Evolutionary conservation across 164 flowering plant genomes (phyloP), one percentile per base, ranked within the genome.

Genomic region (Sedum album): DNA sequence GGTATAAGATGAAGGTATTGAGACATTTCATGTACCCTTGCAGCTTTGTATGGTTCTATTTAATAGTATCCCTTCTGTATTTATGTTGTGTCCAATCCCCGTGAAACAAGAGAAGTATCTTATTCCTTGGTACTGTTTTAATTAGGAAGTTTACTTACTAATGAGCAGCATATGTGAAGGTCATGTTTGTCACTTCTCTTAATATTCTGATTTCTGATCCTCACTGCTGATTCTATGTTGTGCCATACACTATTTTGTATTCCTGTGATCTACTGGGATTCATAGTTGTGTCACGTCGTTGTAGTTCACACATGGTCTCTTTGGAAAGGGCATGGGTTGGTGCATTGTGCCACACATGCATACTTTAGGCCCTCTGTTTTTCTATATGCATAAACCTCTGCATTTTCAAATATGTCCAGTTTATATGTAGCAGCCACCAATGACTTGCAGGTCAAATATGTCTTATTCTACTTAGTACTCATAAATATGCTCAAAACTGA

Each of bases 1-100:
- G 99, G 5, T 94, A 94, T 70, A 94, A 86, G 74, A 88, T 92
- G 96, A 91, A 92, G 97, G 99, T 91, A 78, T 5, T 0, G 23
- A 18, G 28, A 9, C 65, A 64, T 23, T 68, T 25, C 1, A 26
- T 31, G 21, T 14, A 28, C 7, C 46, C 26, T 39, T 60, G 62
- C 66, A 60, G 48, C 48, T 13, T 17, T 57, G 5, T 28, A 26
- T 26, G 4, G 25, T 10, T 7, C 4, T 55, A 4, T n/a, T n/a
- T n/a, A n/a, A n/a, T n/a, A n/a, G n/a, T n/a, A n/a, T n/a, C n/a
- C n/a, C n/a, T n/a, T n/a, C n/a, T n/a, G n/a, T n/a, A n/a, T n/a
- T n/a, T n/a, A n/a, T n/a, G n/a, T n/a, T n/a, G n/a, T n/a, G n/a
- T n/a, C 60, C 5, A 23, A 18, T 10, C 60, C 49, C 60, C 60